Percentiles rank a stretch among this genome's conserved stretches.
Evolutionary conservation across 1,139 yeast species (phyloP).

Genomic region (Entelexis sorbosivorans): DNA sequence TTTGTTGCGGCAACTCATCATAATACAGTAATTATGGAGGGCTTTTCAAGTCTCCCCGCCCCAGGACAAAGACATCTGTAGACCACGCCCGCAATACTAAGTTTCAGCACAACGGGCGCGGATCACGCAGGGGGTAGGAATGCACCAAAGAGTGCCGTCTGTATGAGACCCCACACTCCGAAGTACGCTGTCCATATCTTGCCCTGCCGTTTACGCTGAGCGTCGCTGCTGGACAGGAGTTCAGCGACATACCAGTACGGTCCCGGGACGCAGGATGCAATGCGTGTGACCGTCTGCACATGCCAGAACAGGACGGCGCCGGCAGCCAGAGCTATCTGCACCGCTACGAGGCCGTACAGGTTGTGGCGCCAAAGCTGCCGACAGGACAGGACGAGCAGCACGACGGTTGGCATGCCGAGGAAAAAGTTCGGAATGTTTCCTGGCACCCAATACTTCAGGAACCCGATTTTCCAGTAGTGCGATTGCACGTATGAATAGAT

Average conservation of each 20-base stretch:
- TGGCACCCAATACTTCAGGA: constrained; percentile 67
- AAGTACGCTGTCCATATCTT: constrained; percentile 26
- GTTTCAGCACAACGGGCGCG: too few species aligned
- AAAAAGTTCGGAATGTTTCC: constrained; percentile 74
- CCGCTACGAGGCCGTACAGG: constrained; percentile 23
- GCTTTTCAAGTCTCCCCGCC: too few species aligned
- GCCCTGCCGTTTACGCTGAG: constrained; percentile 13
- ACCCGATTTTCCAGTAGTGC: constrained; percentile 78
- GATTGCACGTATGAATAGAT: constrained; percentile 66
- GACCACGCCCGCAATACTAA: too few species aligned
- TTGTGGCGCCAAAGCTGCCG: constrained; percentile 18
- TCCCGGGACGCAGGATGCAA: constrained; percentile 65
- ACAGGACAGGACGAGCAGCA: constrained; percentile 21
- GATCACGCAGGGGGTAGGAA: constrained; percentile 38
- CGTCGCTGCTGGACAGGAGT: constrained; percentile 19
- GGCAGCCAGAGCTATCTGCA: constrained; percentile 34
- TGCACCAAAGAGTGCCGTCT: constrained; percentile 34
- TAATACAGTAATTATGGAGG: too few species aligned
- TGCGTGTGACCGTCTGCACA: constrained; percentile 73
- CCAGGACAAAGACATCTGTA: too few species aligned
- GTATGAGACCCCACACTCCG: constrained; percentile 32
- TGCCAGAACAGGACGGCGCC: constrained; percentile 60
- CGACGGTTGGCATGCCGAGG: constrained; percentile 60
- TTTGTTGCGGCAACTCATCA: too few species aligned
- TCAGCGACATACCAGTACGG: constrained; percentile 61